phyloP scores from a whole-genome alignment of 2,329 filamentous ascomycete genomes.

The Penicillium paneum region DNA sequence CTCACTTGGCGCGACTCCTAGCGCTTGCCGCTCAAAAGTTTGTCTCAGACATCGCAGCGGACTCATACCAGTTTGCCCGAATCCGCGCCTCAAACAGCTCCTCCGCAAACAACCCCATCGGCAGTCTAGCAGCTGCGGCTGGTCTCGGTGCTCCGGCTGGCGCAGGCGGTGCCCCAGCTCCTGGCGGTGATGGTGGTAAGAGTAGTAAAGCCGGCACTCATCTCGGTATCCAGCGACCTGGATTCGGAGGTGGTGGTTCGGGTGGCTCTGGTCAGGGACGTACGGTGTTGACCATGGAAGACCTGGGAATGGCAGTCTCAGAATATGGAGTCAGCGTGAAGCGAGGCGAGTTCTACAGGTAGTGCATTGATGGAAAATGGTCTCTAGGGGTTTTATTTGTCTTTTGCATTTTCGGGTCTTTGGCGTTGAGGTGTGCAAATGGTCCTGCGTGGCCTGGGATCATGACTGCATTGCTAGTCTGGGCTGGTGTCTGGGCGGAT shows the following conservation, averaged over 20 bases:
- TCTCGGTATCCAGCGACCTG: constrained; percentile 71
- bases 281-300: constrained; percentile 97
- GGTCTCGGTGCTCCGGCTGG: constrained; percentile 55
- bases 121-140: constrained; percentile 69
- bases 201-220: constrained; percentile 52
- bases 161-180: constrained; percentile 50
- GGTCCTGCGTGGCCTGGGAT: constrained; percentile 4
- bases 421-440: neutral
- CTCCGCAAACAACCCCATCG: constrained; percentile 87
- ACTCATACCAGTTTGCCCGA: constrained; percentile 95
- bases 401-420: neutral
- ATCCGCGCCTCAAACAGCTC: constrained; percentile 88
- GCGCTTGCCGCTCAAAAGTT: constrained; percentile 99
- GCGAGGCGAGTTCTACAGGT: constrained; percentile 94
- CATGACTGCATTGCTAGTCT: constrained; percentile 9
- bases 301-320: constrained; percentile 93
- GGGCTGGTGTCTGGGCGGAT: constrained; percentile 3
- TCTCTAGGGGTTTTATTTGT: neutral
- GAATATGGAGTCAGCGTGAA: constrained; percentile 98
- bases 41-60: constrained; percentile 93
- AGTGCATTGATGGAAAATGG: constrained; percentile 21
- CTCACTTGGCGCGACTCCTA: constrained; percentile 84
- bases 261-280: constrained; percentile 78
- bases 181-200: constrained; percentile 43
- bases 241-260: constrained; percentile 82